Conservation (phyloP, 2,329 filamentous ascomycete species). For the Colletotrichum karsti region DNA sequence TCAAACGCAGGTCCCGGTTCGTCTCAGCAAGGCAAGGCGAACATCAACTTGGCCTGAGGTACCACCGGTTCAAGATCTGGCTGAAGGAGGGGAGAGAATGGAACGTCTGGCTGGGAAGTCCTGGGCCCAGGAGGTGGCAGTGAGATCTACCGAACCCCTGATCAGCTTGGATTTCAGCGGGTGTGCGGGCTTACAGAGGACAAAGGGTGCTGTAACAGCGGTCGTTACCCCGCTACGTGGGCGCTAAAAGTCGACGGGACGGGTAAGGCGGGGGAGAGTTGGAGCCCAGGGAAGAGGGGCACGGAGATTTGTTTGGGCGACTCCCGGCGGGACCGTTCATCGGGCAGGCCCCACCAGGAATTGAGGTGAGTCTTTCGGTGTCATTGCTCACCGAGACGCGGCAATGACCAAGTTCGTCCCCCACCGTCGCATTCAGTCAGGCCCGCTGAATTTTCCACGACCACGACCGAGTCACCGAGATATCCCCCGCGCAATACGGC, state of each 20-base stretch:
- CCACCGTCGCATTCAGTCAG: constrained; percentile 22
- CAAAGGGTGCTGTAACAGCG: constrained; percentile 1
- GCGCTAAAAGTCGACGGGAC: neutral
- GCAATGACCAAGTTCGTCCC: too few relatives aligned
- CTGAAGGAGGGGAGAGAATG: neutral
- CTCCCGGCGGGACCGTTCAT: neutral
- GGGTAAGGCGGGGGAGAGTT: neutral
- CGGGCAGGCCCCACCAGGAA: too few relatives aligned
- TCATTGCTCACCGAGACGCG: too few relatives aligned
- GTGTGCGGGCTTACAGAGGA: neutral
- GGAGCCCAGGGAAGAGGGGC: constrained; percentile 2
- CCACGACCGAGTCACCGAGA: neutral
- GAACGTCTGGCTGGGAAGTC: neutral
- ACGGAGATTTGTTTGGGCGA: constrained; percentile 15
- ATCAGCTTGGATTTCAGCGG: neutral
- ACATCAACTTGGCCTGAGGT: neutral
- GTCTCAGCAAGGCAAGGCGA: neutral
- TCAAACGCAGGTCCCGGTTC: neutral
- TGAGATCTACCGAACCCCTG: constrained; percentile 16
- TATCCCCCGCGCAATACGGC: neutral
- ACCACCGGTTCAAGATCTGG: neutral
- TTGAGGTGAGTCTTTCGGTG: constrained; percentile 2
- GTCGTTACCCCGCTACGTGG: neutral
- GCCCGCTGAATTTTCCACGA: constrained; percentile 26
- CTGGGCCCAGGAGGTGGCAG: constrained; percentile 34